These are phyloP conservation scores for Rhododendron vialii DNA, from an alignment of 148 eudicot species.

Conservation along the genomic window DNA sequence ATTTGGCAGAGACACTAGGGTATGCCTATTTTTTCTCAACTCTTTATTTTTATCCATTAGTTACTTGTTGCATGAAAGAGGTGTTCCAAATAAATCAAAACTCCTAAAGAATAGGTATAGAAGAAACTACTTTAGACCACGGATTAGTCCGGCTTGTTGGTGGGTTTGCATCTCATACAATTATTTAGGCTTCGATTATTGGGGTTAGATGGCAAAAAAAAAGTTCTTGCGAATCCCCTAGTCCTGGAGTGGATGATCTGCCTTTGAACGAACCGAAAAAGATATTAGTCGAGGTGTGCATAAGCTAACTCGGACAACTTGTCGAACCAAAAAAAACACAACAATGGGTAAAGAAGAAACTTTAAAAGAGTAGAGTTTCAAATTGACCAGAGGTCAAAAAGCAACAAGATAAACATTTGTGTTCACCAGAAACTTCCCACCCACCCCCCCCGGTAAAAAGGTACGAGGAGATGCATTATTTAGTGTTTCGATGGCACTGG, in stretches of 20 bases:
- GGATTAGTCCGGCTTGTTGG: neutral
- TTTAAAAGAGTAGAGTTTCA: neutral
- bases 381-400: neutral
- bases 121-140: neutral
- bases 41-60: neutral
- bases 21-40: neutral
- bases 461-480: neutral
- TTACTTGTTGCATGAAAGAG: neutral
- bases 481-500: neutral
- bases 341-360: neutral
- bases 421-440: neutral
- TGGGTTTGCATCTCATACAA: neutral
- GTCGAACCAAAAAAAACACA: no score
- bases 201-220: no score
- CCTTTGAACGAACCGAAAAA: neutral
- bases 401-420: neutral
- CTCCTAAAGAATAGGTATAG: neutral
- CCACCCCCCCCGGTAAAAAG: neutral
- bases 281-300: no score
- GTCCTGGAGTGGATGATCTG: fast-evolving
- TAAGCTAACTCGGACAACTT: neutral
- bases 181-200: neutral
- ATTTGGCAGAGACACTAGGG: neutral
- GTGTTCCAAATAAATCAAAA: neutral
- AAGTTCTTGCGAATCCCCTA: no score